phyloP scores from a whole-genome alignment of 208 protist genomes.

The Leptomonas pyrrhocoris region DNA sequence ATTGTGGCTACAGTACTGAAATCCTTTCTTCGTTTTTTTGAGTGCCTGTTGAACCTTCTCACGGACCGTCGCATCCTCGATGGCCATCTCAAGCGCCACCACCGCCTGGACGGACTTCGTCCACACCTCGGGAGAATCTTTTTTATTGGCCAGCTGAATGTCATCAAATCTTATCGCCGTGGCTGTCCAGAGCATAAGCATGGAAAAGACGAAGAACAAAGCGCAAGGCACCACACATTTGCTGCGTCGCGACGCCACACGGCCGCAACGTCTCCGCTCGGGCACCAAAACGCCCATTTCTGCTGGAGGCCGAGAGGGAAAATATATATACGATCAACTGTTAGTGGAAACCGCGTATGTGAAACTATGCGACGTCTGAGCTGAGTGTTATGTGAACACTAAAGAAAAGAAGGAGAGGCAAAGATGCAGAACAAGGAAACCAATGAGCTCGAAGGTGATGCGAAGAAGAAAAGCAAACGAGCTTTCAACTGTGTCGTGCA shows the following conservation, averaged over 20 bases:
- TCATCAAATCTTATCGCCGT: background rate
- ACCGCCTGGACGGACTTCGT: background rate
- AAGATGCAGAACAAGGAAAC: too few species aligned
- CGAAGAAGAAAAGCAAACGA: too few species aligned
- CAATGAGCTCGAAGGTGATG: too few species aligned
- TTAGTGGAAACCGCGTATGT: too few species aligned
- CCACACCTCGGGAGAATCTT: background rate
- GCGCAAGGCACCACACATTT: background rate
- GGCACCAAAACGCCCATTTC: too few species aligned
- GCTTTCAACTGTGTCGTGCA: too few species aligned
- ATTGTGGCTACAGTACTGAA: background rate
- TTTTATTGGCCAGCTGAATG: background rate
- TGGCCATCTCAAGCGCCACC: slow-evolving; percentile 5
- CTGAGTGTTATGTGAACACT: too few species aligned
- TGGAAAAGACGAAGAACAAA: background rate
- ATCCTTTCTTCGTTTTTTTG: background rate
- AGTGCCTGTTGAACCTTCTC: slow-evolving; percentile 4
- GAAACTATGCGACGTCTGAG: too few species aligned
- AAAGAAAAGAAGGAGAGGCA: too few species aligned
- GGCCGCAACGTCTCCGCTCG: too few species aligned
- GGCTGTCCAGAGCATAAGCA: background rate
- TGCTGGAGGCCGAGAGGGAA: too few species aligned
- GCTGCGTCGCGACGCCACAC: background rate
- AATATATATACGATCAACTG: too few species aligned
- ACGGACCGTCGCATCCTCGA: background rate